A percentile compares a stretch with the other conserved stretches of the same genome.
Conservation (phyloP, 768 basidiomycete genomes). For the Tulasnella sp. region DNA sequence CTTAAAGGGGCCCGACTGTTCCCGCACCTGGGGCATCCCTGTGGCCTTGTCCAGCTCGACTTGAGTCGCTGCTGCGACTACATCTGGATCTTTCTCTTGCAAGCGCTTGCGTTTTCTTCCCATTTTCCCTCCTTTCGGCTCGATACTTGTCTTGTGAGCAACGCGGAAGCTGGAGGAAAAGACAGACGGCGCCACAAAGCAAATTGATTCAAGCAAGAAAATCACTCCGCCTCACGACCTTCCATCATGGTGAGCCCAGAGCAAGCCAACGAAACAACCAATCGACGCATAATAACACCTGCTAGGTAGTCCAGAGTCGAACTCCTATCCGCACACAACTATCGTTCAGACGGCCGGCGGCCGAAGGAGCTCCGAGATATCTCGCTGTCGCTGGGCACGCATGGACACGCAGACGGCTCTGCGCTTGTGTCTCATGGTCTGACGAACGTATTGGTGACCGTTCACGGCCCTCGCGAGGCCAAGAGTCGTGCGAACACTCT, state of each 20-base stretch:
- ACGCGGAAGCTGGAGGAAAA: neutral
- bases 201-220: neutral
- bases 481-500: constrained; percentile 66
- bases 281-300: constrained; percentile 22
- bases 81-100: neutral
- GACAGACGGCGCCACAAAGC: neutral
- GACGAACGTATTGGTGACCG: constrained; percentile 76
- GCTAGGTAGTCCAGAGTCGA: constrained; percentile 34
- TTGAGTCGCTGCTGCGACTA: neutral
- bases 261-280: constrained; percentile 45
- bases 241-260: neutral
- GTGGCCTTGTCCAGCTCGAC: constrained; percentile 1
- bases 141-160: neutral
- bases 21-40: constrained; percentile 14
- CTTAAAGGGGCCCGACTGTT: neutral
- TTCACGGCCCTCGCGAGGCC: constrained; percentile 88
- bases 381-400: constrained; percentile 59
- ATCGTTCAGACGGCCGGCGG: constrained; percentile 85
- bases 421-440: constrained; percentile 79
- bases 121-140: neutral
- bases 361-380: constrained; percentile 85
- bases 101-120: constrained; percentile 7
- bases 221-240: neutral
- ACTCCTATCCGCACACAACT: constrained; percentile 25
- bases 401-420: constrained; percentile 71